phyloP scores from a whole-genome alignment of 1,139 yeast species.

The Wickerhamomyces sp. region DNA sequence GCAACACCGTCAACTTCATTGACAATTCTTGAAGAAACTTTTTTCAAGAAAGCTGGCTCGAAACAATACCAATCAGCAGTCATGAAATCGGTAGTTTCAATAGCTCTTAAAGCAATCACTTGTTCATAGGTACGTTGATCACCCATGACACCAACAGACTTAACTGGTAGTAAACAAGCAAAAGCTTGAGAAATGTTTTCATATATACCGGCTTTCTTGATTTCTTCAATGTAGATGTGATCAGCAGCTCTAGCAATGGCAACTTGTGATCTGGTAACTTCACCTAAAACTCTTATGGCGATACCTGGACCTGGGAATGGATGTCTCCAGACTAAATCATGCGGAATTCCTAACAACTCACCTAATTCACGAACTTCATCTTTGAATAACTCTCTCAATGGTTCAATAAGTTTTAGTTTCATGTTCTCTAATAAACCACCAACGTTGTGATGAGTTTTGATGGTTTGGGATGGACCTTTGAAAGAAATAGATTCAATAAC shows the following conservation, averaged over 20 bases:
- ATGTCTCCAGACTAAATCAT: slow-evolving; percentile 98
- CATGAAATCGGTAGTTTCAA: slow-evolving; percentile 97
- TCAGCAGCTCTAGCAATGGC: slow-evolving; percentile 98
- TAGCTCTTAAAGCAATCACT: slow-evolving; percentile 97
- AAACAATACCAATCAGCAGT: slow-evolving; percentile 99
- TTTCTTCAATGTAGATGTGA: slow-evolving; percentile 91
- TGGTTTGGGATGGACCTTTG: slow-evolving; percentile 99
- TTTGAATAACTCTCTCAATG: slow-evolving; percentile 95
- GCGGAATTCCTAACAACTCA: slow-evolving; percentile 90
- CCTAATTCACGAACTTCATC: slow-evolving; percentile 98
- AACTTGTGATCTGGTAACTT: slow-evolving; percentile 88
- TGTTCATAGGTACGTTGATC: slow-evolving; percentile 99
- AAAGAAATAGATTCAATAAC: slow-evolving; percentile 97
- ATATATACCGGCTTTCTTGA: slow-evolving; percentile 88
- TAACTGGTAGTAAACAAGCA: slow-evolving; percentile 94
- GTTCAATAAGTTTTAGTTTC: slow-evolving; percentile 98
- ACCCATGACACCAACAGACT: slow-evolving; percentile 99
- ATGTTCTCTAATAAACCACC: slow-evolving; percentile 97
- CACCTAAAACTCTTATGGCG: slow-evolving; percentile 96
- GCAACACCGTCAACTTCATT: slow-evolving; percentile 99
- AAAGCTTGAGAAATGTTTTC: slow-evolving; percentile 94
- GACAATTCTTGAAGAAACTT: slow-evolving; percentile 91
- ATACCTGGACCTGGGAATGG: slow-evolving; percentile 99
- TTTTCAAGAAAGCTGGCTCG: slow-evolving; percentile 88
- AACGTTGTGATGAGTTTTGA: slow-evolving; percentile 98